A percentile compares a stretch with the other conserved stretches of the same genome.
These are phyloP conservation scores for Arthrobotrys megalospora DNA, from an alignment of 2,329 filamentous ascomycete genomes.

Conservation along the genomic window DNA sequence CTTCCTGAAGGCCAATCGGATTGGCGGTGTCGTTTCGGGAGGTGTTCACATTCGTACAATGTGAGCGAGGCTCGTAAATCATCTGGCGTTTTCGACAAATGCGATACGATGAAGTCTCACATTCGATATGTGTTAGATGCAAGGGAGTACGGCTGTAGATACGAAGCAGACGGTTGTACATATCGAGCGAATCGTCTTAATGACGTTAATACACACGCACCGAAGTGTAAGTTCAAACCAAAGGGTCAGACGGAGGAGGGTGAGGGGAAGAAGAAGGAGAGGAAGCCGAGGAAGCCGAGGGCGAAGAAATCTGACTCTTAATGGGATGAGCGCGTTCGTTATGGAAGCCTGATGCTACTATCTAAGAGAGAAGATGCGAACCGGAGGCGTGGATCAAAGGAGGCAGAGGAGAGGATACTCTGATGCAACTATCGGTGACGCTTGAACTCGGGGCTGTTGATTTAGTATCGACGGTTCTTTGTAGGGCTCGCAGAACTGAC, in stretches of 20 bases:
- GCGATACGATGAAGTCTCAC: slow-evolving; percentile 39
- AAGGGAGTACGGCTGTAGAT: slow-evolving; percentile 26
- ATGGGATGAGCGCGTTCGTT: slow-evolving; percentile 4
- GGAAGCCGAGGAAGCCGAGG: not conserved
- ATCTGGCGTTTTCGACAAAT: slow-evolving; percentile 34
- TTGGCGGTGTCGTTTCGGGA: slow-evolving; percentile 23
- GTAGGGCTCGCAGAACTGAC: slow-evolving; percentile 4
- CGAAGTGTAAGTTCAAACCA: slow-evolving; percentile 17
- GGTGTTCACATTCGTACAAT: slow-evolving; percentile 2
- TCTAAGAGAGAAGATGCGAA: not conserved
- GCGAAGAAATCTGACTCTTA: not conserved
- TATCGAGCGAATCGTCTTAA: slow-evolving; percentile 36
- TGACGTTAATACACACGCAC: slow-evolving; percentile 33
- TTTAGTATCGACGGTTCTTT: not conserved
- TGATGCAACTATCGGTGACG: slow-evolving; percentile 5
- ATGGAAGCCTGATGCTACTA: not conserved
- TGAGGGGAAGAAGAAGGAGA: not conserved
- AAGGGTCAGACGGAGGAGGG: not conserved
- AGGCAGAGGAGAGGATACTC: slow-evolving; percentile 20
- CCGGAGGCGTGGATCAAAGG: slow-evolving; percentile 20
- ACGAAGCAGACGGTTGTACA: not conserved
- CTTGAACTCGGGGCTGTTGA: slow-evolving; percentile 17
- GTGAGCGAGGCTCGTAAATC: not conserved
- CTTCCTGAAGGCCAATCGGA: slow-evolving; percentile 1
- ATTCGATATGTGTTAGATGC: slow-evolving; percentile 30